Evolutionary conservation across 495 filamentous ascomycete genomes (phyloP).

Genomic region (Lasiosphaeria hispida): DNA sequence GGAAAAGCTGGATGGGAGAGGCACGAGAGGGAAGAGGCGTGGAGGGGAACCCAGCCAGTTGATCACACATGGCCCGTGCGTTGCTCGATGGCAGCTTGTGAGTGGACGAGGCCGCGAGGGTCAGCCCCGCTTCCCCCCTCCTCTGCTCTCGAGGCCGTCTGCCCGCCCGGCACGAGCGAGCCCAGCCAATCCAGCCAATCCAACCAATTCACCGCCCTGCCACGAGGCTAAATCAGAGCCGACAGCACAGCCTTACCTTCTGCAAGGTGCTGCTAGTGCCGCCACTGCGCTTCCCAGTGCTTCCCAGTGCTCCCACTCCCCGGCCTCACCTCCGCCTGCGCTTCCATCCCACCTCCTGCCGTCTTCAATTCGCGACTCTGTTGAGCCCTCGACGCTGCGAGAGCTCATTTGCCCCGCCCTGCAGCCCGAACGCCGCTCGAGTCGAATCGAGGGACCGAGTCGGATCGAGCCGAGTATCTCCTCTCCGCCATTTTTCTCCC

Average conservation of each 20-base stretch:
- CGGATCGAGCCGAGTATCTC: not conserved
- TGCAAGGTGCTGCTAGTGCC: slow-evolving; percentile 7
- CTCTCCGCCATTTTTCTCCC: too few species aligned
- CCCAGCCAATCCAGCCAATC: slow-evolving; percentile 20
- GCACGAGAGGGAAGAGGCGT: not conserved
- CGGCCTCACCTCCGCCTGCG: slow-evolving; percentile 21
- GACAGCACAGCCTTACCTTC: slow-evolving; percentile 36
- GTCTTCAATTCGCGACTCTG: slow-evolving; percentile 10
- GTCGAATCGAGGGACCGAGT: not conserved
- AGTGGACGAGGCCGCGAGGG: slow-evolving; percentile 21
- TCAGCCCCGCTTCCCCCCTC: slow-evolving; percentile 24
- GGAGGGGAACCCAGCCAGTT: slow-evolving; percentile 11
- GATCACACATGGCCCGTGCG: slow-evolving; percentile 23
- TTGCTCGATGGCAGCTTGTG: slow-evolving; percentile 15
- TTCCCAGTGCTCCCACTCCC: not conserved
- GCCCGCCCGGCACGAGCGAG: slow-evolving; percentile 4
- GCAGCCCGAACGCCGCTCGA: not conserved
- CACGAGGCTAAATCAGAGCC: slow-evolving; percentile 40
- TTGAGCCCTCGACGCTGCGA: not conserved
- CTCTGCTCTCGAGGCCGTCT: not conserved
- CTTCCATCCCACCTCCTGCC: slow-evolving; percentile 1
- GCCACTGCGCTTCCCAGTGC: slow-evolving; percentile 1
- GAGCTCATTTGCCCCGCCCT: not conserved
- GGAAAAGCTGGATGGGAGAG: not conserved
- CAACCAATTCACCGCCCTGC: slow-evolving; percentile 18